These are phyloP conservation scores for Batkoa obscura DNA, from an alignment of 371 early-diverging fungal genomes.

Conservation along the genomic window DNA sequence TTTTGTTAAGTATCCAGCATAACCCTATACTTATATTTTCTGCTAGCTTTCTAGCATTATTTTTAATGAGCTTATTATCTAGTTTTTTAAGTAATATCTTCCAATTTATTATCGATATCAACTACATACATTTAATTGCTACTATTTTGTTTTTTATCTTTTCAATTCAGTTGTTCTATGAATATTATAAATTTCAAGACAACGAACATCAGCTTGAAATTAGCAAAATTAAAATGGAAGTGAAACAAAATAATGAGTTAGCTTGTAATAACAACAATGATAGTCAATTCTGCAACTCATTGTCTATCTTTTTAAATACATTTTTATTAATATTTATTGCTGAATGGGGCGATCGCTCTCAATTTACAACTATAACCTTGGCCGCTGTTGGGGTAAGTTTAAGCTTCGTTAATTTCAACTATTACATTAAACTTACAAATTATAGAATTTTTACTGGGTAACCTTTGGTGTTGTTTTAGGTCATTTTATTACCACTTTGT, in stretches of 20 bases:
- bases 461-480: slow-evolving; percentile 72
- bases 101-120: slow-evolving; percentile 62
- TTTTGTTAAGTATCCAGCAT: slow-evolving; percentile 91
- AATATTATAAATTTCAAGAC: slow-evolving; percentile 71
- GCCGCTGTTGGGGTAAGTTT: slow-evolving; percentile 67
- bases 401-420: not conserved
- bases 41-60: slow-evolving; percentile 68
- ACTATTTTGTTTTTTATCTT: slow-evolving; percentile 73
- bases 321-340: slow-evolving; percentile 89
- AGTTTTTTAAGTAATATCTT: slow-evolving; percentile 77
- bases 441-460: slow-evolving; percentile 60
- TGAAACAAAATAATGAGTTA: slow-evolving; percentile 12
- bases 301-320: slow-evolving; percentile 84
- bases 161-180: slow-evolving; percentile 71
- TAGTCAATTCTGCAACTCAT: slow-evolving; percentile 26
- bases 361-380: slow-evolving; percentile 81
- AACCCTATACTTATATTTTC: slow-evolving; percentile 68
- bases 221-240: slow-evolving; percentile 29
- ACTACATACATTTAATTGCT: slow-evolving; percentile 68
- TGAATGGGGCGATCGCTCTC: slow-evolving; percentile 95
- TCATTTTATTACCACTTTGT: slow-evolving; percentile 73
- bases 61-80: slow-evolving; percentile 84
- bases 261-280: slow-evolving; percentile 10
- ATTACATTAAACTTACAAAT: slow-evolving; percentile 10
- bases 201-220: slow-evolving; percentile 51